phyloP scores from a whole-genome alignment of 2,329 filamentous ascomycete genomes.

The Aspergillus bombycis region DNA sequence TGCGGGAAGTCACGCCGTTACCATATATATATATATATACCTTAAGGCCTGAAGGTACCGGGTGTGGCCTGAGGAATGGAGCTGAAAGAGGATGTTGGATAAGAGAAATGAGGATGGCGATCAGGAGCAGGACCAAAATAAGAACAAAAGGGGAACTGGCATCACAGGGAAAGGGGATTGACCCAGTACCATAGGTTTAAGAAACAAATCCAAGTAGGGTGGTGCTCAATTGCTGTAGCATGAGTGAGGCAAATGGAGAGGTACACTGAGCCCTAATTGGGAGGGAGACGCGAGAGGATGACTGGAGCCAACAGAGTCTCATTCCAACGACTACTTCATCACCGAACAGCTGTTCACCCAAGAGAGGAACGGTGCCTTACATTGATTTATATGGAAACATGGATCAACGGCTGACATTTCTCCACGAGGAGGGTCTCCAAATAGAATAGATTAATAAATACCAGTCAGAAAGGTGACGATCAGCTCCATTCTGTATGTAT shows the following conservation, averaged over 20 bases:
- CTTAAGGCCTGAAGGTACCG: neutral
- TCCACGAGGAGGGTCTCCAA: neutral
- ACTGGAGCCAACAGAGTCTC: conserved; percentile 8
- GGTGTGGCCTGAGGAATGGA: neutral
- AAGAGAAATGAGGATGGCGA: neutral
- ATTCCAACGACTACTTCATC: conserved; percentile 1
- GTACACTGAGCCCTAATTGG: neutral
- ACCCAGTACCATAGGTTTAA: neutral
- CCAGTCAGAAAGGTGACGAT: conserved; percentile 2
- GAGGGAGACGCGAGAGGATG: neutral
- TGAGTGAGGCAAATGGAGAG: neutral
- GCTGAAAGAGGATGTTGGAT: neutral
- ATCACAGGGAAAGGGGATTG: neutral
- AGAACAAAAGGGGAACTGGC: neutral
- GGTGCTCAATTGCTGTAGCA: neutral
- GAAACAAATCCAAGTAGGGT: neutral
- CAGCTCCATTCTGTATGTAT: neutral
- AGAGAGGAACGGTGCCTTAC: conserved; percentile 3
- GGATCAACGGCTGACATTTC: neutral
- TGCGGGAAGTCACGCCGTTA: neutral
- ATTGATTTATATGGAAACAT: conserved; percentile 1
- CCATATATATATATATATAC: neutral
- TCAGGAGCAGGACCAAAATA: neutral
- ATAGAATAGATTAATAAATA: neutral
- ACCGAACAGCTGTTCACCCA: conserved; percentile 52